These are phyloP conservation scores for Colletotrichum sp. DNA, from an alignment of 2,329 filamentous ascomycete species.

Conservation along the genomic window DNA sequence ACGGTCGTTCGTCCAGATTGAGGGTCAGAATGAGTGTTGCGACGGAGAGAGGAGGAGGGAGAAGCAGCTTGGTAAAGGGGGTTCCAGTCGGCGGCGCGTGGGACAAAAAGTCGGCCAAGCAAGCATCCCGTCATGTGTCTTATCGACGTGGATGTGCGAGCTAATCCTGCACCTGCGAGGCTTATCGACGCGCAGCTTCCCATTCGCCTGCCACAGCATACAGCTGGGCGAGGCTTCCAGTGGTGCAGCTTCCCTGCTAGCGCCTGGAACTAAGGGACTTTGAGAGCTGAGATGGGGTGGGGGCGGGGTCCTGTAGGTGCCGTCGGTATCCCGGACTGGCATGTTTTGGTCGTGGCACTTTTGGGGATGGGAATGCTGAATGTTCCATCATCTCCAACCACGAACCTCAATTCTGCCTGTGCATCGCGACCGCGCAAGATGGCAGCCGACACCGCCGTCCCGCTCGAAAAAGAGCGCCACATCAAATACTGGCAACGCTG, in stretches of 20 bases:
- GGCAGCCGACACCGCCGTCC: conserved; percentile 26
- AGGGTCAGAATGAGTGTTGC: neutral
- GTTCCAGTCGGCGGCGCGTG: neutral
- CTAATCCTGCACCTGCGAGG: neutral
- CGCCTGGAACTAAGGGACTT: neutral
- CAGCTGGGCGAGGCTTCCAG: neutral
- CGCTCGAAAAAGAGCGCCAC: conserved; percentile 70
- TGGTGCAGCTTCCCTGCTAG: neutral
- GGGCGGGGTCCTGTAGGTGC: neutral
- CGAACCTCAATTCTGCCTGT: neutral
- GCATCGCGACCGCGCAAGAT: conserved; percentile 5
- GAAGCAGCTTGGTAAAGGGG: neutral
- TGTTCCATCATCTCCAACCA: neutral
- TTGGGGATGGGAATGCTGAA: neutral
- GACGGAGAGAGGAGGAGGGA: neutral
- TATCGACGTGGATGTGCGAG: conserved; percentile 5
- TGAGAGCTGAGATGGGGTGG: neutral
- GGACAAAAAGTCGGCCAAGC: neutral
- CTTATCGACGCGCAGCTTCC: conserved; percentile 17
- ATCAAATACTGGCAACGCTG: conserved; percentile 94
- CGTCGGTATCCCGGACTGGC: neutral
- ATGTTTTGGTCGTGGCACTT: neutral
- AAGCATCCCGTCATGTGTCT: conserved; percentile 1
- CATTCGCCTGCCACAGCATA: neutral
- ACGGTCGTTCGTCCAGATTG: neutral